phyloP scores from a whole-genome alignment of 768 basidiomycete genomes.

The Symmetrospora coprosmae region DNA sequence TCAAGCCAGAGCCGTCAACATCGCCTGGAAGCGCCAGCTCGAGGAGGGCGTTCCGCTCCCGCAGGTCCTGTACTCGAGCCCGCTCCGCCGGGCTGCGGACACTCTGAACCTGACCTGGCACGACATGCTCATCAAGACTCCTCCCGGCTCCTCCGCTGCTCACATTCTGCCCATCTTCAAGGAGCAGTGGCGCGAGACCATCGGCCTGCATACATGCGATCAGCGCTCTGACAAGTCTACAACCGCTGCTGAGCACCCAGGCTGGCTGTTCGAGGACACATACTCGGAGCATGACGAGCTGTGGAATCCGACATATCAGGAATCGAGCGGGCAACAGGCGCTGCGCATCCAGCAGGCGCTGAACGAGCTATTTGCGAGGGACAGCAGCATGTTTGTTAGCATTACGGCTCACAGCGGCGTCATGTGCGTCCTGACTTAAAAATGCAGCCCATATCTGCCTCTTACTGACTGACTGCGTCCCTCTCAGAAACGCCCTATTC shows the following conservation, averaged over 20 bases:
- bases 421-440: conserved; percentile 23
- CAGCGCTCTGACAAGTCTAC: conserved; percentile 26
- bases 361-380: conserved; percentile 31
- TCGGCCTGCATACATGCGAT: conserved; percentile 35
- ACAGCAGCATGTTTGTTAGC: conserved; percentile 27
- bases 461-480: background rate
- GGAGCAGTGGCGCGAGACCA: conserved; percentile 29
- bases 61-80: conserved; percentile 30
- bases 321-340: conserved; percentile 24
- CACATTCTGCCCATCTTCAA: conserved; percentile 22
- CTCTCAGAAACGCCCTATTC: conserved; percentile 24
- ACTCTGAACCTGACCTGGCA: conserved; percentile 34
- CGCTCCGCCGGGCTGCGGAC: conserved; percentile 27
- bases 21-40: conserved; percentile 26
- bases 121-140: conserved; percentile 22
- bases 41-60: conserved; percentile 30
- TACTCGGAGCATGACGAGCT: conserved; percentile 33
- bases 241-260: conserved; percentile 25
- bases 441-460: background rate
- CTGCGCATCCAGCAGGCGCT: conserved; percentile 25
- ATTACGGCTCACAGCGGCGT: conserved; percentile 34
- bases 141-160: too few species aligned
- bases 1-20: conserved; percentile 28
- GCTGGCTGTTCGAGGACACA: conserved; percentile 29
- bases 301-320: conserved; percentile 27